Evolutionary conservation across 2,329 filamentous ascomycete genomes (phyloP).

Genomic region (Hymenoscyphus salicellus): DNA sequence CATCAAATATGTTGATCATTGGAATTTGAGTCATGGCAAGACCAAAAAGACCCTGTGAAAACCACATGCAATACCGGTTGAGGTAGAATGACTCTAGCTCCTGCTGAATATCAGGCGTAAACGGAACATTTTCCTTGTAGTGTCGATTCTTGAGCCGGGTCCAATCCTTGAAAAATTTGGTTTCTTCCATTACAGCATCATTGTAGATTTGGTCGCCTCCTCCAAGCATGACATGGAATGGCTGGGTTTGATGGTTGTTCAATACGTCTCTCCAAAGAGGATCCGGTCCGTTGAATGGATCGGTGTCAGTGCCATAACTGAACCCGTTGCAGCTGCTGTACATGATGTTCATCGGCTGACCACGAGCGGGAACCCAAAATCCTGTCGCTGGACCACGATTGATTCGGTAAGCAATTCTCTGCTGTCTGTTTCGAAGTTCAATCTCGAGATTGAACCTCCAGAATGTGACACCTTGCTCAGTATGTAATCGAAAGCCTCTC

Average conservation of each 20-base stretch:
- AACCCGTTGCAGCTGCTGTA: conserved; percentile 98
- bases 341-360: conserved; percentile 96
- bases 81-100: conserved; percentile 89
- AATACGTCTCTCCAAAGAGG: conserved; percentile 95
- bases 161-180: conserved; percentile 78
- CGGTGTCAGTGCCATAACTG: conserved; percentile 71
- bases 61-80: conserved; percentile 88
- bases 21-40: conserved; percentile 92
- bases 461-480: conserved; percentile 85
- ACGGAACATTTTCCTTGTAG: conserved; percentile 74
- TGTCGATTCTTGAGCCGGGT: conserved; percentile 73
- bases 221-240: conserved; percentile 97
- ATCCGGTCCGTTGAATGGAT: conserved; percentile 86
- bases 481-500: conserved; percentile 75
- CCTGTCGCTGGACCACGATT: conserved; percentile 83
- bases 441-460: conserved; percentile 97
- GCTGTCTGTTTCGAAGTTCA: conserved; percentile 73
- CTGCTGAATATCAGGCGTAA: conserved; percentile 77
- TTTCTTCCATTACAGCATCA: conserved; percentile 74
- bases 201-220: conserved; percentile 98
- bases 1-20: conserved; percentile 98
- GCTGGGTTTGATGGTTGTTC: conserved; percentile 83
- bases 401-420: conserved; percentile 91
- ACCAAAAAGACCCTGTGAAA: conserved; percentile 91
- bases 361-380: conserved; percentile 89